Evolutionary conservation across 2,329 filamentous ascomycete species (phyloP), one percentile per base, ranked within the genome.

Genomic region (Diaporthe humulicola): DNA sequence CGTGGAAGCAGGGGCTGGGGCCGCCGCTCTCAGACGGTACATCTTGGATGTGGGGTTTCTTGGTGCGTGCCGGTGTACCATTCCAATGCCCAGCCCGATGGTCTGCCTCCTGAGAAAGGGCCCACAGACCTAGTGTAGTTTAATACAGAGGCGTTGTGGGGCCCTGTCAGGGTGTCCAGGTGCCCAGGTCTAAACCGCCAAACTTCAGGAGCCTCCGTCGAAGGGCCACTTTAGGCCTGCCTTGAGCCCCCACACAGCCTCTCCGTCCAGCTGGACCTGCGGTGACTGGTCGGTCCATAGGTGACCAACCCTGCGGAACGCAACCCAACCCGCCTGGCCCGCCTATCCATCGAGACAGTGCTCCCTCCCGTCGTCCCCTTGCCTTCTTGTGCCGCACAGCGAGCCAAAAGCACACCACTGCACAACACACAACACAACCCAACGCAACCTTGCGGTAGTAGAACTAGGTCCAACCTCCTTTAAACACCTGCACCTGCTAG

Each of bases 61-160:
- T 50, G 45, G 19, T 57, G 54, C 9, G 14, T 5, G 54, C 28
- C 3, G 2, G 10, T 61, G 58, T 42, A 42, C n/a, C 58, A 14
- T n/a, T 28, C 7, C 25, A 48, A 25, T 45, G 8, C 8, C 60
- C 10, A 30, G 19, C 14, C 38, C 12, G 10, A n/a, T 40, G 40
- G 28, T 48, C 60, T 48, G 40, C 40, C 60, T 48, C 60, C 60
- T 66, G 60, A 66, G 40, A 22, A 33, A 33, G 40, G 60, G 40
- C 30, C 60, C 60, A 66, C 60, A 66, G 60, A 40, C 60, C 19
- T 40, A 12, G 3, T 36, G 33, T 36, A 36, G 9, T 5, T 36
- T 9, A 36, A 4, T 36, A 22, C 56, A 36, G 22, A 25, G 12
- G 56, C 38, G 30, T 19, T n/a, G 56, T 58, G 56, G 56, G 10